Conservation (phyloP, 2,329 filamentous ascomycete species). For the Botryotinia narcissicola region DNA sequence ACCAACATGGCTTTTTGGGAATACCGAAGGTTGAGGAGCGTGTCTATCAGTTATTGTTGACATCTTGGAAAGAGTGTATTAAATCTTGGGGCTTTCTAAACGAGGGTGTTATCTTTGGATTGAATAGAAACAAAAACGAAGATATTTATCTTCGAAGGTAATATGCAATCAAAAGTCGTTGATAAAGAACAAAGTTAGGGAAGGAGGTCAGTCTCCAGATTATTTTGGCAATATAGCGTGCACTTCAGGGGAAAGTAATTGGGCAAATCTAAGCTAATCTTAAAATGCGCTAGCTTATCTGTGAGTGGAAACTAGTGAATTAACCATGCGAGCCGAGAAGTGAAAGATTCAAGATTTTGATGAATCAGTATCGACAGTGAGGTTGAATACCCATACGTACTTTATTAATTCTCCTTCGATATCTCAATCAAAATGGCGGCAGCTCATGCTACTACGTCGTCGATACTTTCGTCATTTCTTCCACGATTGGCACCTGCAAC, state of each 20-base stretch:
- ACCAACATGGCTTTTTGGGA: conserved; percentile 97
- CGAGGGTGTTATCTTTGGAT: conserved; percentile 7
- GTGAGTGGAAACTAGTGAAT: conserved; percentile 3
- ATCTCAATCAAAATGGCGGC: conserved; percentile 45
- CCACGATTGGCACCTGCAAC: conserved; percentile 51
- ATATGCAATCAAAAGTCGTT: conserved; percentile 18
- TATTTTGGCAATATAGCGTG: conserved; percentile 21
- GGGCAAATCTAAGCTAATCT: conserved; percentile 15
- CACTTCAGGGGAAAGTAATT: conserved; percentile 21
- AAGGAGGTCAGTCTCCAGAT: conserved; percentile 19
- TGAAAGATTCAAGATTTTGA: conserved; percentile 13
- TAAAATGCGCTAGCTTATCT: conserved; percentile 17
- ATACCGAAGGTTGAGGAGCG: conserved; percentile 47
- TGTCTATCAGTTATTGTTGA: conserved; percentile 38
- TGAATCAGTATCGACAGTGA: background rate
- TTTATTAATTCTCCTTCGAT: background rate
- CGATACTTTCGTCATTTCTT: conserved; percentile 51
- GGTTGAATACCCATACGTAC: background rate
- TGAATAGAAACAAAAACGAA: conserved; percentile 14
- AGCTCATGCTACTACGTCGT: conserved; percentile 42
- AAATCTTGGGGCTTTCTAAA: conserved; percentile 16
- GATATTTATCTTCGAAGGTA: conserved; percentile 16
- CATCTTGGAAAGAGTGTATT: conserved; percentile 31
- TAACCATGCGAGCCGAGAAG: conserved; percentile 9
- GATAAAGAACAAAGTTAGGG: conserved; percentile 25